Conservation (phyloP, 345 rosid species). For the Cardiospermum halicacabum region DNA sequence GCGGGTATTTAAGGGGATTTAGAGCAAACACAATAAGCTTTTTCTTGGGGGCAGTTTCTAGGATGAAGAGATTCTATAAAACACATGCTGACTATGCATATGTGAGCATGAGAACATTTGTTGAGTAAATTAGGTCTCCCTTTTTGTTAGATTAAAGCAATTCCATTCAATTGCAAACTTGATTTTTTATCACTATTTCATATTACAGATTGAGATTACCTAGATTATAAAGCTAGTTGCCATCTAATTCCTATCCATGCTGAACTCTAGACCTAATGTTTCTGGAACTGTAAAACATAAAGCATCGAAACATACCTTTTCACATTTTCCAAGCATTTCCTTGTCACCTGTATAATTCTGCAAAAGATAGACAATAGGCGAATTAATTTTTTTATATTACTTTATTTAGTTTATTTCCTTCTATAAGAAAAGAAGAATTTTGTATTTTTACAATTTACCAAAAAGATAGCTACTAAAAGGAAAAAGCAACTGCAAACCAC, state of each 20-base stretch:
- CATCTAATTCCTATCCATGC: not conserved
- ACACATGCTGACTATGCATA: not conserved
- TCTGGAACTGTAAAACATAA: not conserved
- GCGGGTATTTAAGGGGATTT: no score
- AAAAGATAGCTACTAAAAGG: not conserved
- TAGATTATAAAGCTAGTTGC: not conserved
- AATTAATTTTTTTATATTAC: conserved; percentile 1
- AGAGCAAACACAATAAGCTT: no score
- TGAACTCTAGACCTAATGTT: not conserved
- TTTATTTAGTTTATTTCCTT: not conserved
- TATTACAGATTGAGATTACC: not conserved
- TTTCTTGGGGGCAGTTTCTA: not conserved
- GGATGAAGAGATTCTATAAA: conserved; percentile 2
- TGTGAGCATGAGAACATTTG: not conserved
- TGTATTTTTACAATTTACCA: not conserved
- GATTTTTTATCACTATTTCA: not conserved
- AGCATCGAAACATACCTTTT: conserved; percentile 56
- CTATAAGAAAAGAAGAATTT: not conserved
- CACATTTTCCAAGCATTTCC: conserved; percentile 96
- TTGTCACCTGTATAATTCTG: conserved; percentile 87
- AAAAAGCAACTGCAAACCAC: not conserved
- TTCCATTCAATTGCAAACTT: not conserved
- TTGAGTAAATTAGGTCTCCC: not conserved
- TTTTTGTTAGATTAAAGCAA: not conserved
- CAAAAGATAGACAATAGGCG: conserved; percentile 20